A percentile compares a stretch with the other conserved stretches of the same genome.
Evolutionary conservation across 495 filamentous ascomycete species (phyloP).

Genomic region (Aspergillus haitiensis): DNA sequence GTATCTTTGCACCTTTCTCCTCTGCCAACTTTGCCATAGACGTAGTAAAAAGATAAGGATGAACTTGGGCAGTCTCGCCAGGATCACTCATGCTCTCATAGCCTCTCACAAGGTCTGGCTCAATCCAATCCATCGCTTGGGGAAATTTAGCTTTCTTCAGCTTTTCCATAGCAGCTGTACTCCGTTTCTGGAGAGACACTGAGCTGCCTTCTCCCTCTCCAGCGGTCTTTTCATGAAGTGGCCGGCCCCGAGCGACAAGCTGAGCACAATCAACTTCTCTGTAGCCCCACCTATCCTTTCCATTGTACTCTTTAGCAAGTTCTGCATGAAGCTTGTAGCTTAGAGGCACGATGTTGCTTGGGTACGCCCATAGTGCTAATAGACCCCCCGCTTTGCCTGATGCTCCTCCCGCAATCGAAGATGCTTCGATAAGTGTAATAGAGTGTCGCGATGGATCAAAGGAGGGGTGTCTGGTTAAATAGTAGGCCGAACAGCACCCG

Average conservation of each 20-base stretch:
- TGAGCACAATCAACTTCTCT: constrained; percentile 75
- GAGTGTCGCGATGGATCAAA: constrained; percentile 74
- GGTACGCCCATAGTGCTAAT: constrained; percentile 91
- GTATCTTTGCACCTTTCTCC: constrained; percentile 71
- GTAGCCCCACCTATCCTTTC: constrained; percentile 85
- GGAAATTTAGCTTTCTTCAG: constrained; percentile 66
- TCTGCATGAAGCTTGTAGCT: constrained; percentile 82
- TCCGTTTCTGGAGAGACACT: constrained; percentile 72
- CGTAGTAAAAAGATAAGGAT: constrained; percentile 90
- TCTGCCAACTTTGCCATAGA: constrained; percentile 78
- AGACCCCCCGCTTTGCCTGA: constrained; percentile 95
- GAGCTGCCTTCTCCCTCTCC: constrained; percentile 33
- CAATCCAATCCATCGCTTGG: constrained; percentile 83
- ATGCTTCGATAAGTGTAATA: constrained; percentile 87
- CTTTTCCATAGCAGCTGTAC: constrained; percentile 57
- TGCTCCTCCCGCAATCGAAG: constrained; percentile 82
- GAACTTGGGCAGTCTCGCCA: constrained; percentile 85
- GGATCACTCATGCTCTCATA: constrained; percentile 86
- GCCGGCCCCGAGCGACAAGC: constrained; percentile 58
- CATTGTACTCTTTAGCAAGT: constrained; percentile 81
- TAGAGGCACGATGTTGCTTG: constrained; percentile 77
- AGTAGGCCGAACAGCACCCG: constrained; percentile 91
- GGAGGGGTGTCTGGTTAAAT: constrained; percentile 81
- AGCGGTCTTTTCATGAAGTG: constrained; percentile 38
- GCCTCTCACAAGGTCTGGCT: constrained; percentile 58